These are phyloP conservation scores for Entomortierella chlamydospora DNA, from an alignment of 192 early-diverging fungal species.

Conservation along the genomic window DNA sequence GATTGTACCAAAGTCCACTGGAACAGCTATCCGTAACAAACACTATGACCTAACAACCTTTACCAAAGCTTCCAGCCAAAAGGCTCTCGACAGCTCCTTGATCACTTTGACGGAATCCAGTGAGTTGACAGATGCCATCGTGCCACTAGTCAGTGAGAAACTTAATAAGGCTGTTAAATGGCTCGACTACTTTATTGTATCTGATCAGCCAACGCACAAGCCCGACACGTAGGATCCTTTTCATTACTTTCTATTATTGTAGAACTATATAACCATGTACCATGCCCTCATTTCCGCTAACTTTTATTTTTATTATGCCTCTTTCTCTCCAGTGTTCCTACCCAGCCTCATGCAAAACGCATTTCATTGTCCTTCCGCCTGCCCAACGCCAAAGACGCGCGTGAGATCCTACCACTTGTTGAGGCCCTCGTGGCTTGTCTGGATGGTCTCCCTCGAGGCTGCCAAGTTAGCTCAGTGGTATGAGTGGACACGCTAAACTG, in stretches of 20 bases:
- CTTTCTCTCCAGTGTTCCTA: slow-evolving; percentile 18
- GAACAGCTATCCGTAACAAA: slow-evolving; percentile 32
- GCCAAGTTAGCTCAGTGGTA: slow-evolving; percentile 47
- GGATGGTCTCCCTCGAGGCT: slow-evolving; percentile 42
- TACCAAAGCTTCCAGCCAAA: slow-evolving; percentile 48
- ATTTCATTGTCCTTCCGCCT: slow-evolving; percentile 52
- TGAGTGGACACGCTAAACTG: background rate
- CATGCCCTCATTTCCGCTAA: too few relatives aligned
- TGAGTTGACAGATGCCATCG: slow-evolving; percentile 45
- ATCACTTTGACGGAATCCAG: slow-evolving; percentile 48
- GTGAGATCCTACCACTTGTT: slow-evolving; percentile 34
- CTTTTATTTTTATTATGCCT: too few relatives aligned
- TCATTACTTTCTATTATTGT: background rate
- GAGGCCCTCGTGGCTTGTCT: slow-evolving; percentile 48
- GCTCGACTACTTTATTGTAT: slow-evolving; percentile 54
- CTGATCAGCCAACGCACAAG: slow-evolving; percentile 40
- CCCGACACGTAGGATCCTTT: slow-evolving; percentile 25
- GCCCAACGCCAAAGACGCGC: slow-evolving; percentile 26
- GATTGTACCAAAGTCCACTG: slow-evolving; percentile 40
- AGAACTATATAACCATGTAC: too few relatives aligned
- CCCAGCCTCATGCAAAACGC: slow-evolving; percentile 40
- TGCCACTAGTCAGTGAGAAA: slow-evolving; percentile 31
- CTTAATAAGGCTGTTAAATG: slow-evolving; percentile 43
- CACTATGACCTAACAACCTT: slow-evolving; percentile 44
- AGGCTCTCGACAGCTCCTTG: slow-evolving; percentile 17